phyloP scores from a whole-genome alignment of 2,329 filamentous ascomycete species.

The Claviceps sp. region DNA sequence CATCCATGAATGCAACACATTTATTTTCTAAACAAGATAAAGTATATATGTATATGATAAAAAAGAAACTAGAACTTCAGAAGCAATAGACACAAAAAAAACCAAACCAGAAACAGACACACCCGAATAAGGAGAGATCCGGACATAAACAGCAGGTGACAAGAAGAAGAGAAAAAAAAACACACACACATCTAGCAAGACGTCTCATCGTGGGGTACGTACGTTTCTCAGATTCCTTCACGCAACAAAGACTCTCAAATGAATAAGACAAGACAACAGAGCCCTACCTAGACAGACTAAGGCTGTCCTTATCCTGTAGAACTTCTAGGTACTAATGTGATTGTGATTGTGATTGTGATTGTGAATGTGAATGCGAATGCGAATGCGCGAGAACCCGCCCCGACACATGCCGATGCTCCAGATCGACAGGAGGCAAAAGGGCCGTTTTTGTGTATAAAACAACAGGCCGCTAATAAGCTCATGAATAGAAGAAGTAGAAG shows the following conservation, averaged over 20 bases:
- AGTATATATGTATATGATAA: too few relatives aligned
- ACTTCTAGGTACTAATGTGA: constrained; percentile 1
- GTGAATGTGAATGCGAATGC: constrained; percentile 5
- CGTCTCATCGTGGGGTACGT: too few relatives aligned
- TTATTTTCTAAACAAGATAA: too few relatives aligned
- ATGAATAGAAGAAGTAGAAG: background rate
- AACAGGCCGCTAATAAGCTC: background rate
- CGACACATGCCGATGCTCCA: constrained; percentile 6
- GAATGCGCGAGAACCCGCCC: constrained; percentile 7
- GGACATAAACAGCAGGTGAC: too few relatives aligned
- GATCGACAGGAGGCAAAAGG: background rate
- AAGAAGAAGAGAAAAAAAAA: too few relatives aligned
- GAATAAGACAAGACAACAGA: background rate
- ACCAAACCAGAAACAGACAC: too few relatives aligned
- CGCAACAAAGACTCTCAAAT: background rate
- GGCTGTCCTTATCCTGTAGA: background rate
- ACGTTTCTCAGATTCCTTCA: background rate
- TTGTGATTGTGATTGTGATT: constrained; percentile 7
- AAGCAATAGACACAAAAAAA: too few relatives aligned
- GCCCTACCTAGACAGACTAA: background rate
- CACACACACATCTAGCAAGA: too few relatives aligned
- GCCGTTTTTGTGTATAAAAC: background rate
- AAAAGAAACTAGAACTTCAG: too few relatives aligned
- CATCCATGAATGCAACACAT: too few relatives aligned
- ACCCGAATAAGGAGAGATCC: too few relatives aligned